Percentiles rank a stretch among this genome's conserved stretches.
phyloP scores from a whole-genome alignment of 495 filamentous ascomycete genomes.

The Penicillium crystallinum region DNA sequence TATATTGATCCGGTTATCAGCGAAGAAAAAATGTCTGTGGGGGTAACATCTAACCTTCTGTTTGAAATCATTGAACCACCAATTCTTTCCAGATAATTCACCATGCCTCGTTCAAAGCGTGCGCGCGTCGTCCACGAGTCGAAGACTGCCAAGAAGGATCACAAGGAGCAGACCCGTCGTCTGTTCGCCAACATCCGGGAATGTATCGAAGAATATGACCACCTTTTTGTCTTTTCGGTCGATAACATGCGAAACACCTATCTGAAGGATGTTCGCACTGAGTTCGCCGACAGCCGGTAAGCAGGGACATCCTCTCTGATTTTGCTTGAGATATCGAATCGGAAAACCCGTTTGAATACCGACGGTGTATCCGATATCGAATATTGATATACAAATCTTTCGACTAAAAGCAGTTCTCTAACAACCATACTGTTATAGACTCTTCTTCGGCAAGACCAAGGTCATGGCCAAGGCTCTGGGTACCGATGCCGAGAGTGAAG shows the following conservation, averaged over 20 bases:
- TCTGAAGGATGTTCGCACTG: conserved; percentile 81
- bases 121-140: conserved; percentile 81
- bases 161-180: conserved; percentile 80
- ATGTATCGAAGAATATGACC: conserved; percentile 76
- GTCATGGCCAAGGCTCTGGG: conserved; percentile 94
- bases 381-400: conserved; percentile 3
- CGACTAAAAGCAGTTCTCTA: background rate
- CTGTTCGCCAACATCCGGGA: conserved; percentile 86
- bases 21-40: conserved; percentile 30
- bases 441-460: conserved; percentile 99
- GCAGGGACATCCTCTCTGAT: background rate
- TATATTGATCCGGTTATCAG: conserved; percentile 43
- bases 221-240: conserved; percentile 87
- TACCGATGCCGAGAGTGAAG: conserved; percentile 63
- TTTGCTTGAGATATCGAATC: background rate
- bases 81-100: conserved; percentile 26
- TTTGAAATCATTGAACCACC: conserved; percentile 4
- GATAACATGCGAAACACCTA: conserved; percentile 99
- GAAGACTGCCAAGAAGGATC: conserved; percentile 82
- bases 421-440: conserved; percentile 36
- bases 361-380: conserved; percentile 2
- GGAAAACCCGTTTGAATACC: background rate
- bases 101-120: conserved; percentile 96
- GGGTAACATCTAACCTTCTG: conserved; percentile 7
- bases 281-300: conserved; percentile 81